These are phyloP conservation scores for Exutisphaerella laricina DNA, from an alignment of 2,329 filamentous ascomycete genomes.

Conservation along the genomic window DNA sequence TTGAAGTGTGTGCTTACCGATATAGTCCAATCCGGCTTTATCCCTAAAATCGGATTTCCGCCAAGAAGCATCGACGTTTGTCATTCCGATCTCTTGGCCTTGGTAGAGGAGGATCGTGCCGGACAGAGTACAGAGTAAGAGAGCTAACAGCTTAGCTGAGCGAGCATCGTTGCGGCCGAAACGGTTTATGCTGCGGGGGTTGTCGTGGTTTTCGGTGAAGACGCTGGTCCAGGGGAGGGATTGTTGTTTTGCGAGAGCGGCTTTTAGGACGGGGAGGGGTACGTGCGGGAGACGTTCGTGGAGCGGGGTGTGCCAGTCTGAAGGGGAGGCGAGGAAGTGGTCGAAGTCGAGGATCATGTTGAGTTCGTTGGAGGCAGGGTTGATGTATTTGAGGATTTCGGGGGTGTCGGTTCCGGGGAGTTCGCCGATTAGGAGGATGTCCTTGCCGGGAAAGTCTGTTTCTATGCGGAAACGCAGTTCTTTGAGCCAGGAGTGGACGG, in stretches of 20 bases:
- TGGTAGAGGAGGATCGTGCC: slow-evolving; percentile 58
- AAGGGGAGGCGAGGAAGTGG: slow-evolving; percentile 49
- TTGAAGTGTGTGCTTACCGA: too few relatives aligned
- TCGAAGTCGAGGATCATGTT: slow-evolving; percentile 71
- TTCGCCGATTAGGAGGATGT: slow-evolving; percentile 48
- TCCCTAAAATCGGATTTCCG: not conserved
- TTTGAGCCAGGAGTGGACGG: slow-evolving; percentile 44
- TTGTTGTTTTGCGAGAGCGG: slow-evolving; percentile 54
- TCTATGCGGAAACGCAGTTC: too few relatives aligned
- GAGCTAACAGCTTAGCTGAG: slow-evolving; percentile 51
- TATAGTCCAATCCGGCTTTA: slow-evolving; percentile 34
- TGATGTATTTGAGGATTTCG: slow-evolving; percentile 40
- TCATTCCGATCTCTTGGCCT: slow-evolving; percentile 61
- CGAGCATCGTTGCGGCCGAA: slow-evolving; percentile 54
- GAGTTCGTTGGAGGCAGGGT: slow-evolving; percentile 50
- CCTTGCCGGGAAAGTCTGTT: slow-evolving; percentile 39
- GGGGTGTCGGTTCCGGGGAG: slow-evolving; percentile 39
- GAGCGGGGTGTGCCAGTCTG: too few relatives aligned
- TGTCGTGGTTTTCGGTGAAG: slow-evolving; percentile 62
- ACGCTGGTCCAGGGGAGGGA: slow-evolving; percentile 58
- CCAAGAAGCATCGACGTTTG: slow-evolving; percentile 33
- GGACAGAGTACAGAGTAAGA: slow-evolving; percentile 13
- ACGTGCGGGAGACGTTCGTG: too few relatives aligned
- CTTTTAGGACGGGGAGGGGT: slow-evolving; percentile 47
- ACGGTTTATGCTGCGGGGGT: slow-evolving; percentile 54